Percentiles rank a stretch among this genome's conserved stretches.
Evolutionary conservation across 345 rosid species (phyloP).

Genomic region (Hibiscus trionum): DNA sequence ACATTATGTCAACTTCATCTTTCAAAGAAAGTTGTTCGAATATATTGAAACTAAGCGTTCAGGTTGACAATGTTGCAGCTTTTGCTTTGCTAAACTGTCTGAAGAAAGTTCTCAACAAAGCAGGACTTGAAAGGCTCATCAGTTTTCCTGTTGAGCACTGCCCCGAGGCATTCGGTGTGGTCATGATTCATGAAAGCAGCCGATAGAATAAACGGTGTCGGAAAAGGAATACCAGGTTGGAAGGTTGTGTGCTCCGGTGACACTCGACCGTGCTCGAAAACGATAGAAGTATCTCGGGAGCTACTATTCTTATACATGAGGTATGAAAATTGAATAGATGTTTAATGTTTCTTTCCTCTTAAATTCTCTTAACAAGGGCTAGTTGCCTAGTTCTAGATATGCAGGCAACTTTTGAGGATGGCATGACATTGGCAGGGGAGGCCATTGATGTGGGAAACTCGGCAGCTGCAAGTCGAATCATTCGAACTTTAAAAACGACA

Average conservation of each 20-base stretch:
- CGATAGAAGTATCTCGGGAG: constrained; percentile 61
- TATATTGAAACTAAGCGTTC: background rate
- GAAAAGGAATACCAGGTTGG: constrained; percentile 81
- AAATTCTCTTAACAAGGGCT: no score
- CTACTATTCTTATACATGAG: constrained; percentile 89
- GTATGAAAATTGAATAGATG: constrained; percentile 10
- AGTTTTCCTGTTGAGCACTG: constrained; percentile 94
- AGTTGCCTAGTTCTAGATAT: no score
- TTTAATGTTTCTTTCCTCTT: no score
- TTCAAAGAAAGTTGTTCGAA: constrained; percentile 35
- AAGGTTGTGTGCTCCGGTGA: constrained; percentile 91
- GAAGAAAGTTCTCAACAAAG: constrained; percentile 51
- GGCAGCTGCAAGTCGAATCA: constrained; percentile 54
- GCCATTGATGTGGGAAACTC: constrained; percentile 67
- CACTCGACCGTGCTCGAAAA: constrained; percentile 79
- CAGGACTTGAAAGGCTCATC: constrained; percentile 48
- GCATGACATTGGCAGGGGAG: constrained; percentile 56
- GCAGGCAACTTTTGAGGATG: constrained; percentile 93
- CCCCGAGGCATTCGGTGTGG: constrained; percentile 75
- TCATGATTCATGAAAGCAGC: constrained; percentile 57
- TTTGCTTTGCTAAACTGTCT: constrained; percentile 37
- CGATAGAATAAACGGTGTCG: constrained; percentile 50
- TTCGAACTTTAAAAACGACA: constrained; percentile 15
- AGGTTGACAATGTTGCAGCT: constrained; percentile 30
- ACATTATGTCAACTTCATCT: background rate